Evolutionary conservation across 257 asterid genomes (phyloP).

Genomic region (Eucommia ulmoides): DNA sequence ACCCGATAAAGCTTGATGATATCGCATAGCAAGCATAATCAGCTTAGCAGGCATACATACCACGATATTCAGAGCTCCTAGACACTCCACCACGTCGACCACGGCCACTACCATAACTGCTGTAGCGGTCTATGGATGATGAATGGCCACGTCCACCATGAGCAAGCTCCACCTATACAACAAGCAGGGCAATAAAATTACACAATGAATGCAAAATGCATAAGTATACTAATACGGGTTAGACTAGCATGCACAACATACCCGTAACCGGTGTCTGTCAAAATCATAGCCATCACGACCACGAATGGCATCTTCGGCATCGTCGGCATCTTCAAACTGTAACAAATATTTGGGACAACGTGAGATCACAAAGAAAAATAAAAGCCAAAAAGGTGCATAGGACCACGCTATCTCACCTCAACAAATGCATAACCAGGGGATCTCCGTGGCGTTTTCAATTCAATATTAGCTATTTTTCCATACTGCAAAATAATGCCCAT

Average conservation of each 20-base stretch:
- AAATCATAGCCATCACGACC: conserved; percentile 99
- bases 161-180: conserved; percentile 81
- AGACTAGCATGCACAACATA: no score
- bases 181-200: conserved; percentile 3
- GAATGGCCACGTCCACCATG: conserved; percentile 97
- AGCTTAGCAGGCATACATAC: conserved; percentile 16
- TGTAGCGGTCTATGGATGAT: conserved; percentile 60
- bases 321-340: conserved; percentile 94
- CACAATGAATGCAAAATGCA: not conserved
- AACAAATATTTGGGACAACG: conserved; percentile 1
- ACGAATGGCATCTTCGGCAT: conserved; percentile 98
- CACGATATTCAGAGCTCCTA: conserved; percentile 83
- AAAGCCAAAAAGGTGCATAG: not conserved
- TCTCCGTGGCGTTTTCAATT: conserved; percentile 86
- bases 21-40: conserved; percentile 1
- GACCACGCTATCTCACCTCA: conserved; percentile 74
- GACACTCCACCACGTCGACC: conserved; percentile 85
- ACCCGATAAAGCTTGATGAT: not conserved
- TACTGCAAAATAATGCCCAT: conserved; percentile 54
- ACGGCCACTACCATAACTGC: conserved; percentile 34
- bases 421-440: conserved; percentile 99
- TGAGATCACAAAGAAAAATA: not conserved
- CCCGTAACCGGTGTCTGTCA: conserved; percentile 95
- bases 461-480: conserved; percentile 84
- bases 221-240: no score